Evolutionary conservation across 2,329 filamentous ascomycete genomes (phyloP), one percentile per base, ranked within the genome.

Genomic region (Fusarium sp.): DNA sequence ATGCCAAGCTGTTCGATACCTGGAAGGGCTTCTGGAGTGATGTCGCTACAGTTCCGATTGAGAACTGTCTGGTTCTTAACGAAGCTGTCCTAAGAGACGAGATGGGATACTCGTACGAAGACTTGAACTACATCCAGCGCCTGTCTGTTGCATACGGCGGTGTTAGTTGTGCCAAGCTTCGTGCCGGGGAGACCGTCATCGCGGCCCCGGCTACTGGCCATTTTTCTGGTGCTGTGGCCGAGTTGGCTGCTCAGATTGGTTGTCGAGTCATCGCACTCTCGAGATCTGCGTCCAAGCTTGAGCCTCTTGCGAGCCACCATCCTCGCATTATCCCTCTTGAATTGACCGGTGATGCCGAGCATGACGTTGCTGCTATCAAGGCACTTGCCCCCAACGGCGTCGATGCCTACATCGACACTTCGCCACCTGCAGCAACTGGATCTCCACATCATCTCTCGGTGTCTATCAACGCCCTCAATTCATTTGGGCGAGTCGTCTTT

Each of bases 201-300:
- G 66, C 60, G 1, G 70, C 68, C 0, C 66, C 69, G 2, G 70
- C 70, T 0, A 72, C 69, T 1, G 71, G 71, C 0, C 66, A 73
- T 7, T 73, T 68, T 13, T 73, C 71, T 0, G 69, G 71, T 0
- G 66, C 68, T 0, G 63, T 70, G 0, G 63, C 60, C 1, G 71
- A 73, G 10, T 0, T 70, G 1, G 68, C 61, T 2, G 68, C 64
- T 1, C 68, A 72, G 13, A 62, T 73, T 3, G 71, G 71, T 2
- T 72, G 66, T 4, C 51, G 47, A 4, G 71, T 73, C 0, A 70
- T 73, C 28, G 71, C 71, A 1, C 50, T 72, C 16, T 68, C 68
- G 0, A 59, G 71, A 2, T 64, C 61, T 1, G 48, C 50, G 0
- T 44, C 53, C 1, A 72, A 64, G n/a, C 16, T 73, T 1, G 37